Percentiles rank a stretch among this genome's conserved stretches.
Evolutionary conservation across 129 eudicot species (phyloP).

Genomic region (Erigeron canadensis): DNA sequence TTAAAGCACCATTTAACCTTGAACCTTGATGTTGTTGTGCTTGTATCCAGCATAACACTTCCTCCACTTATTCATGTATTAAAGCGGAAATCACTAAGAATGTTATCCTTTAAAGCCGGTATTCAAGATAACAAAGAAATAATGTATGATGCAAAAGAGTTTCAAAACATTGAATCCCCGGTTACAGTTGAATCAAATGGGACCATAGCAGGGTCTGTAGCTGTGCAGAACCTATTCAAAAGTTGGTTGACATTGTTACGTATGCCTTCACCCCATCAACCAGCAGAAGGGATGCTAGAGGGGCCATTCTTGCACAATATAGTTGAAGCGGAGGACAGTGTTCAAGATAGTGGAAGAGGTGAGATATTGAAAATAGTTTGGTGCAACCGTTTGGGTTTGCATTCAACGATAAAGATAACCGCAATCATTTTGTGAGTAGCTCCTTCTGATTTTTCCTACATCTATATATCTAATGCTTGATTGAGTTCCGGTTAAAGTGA

Average conservation of each 20-base stretch:
- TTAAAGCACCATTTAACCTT: no score
- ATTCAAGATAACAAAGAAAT: slow-evolving; percentile 7
- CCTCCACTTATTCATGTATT: neutral
- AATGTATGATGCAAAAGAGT: neutral
- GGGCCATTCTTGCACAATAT: slow-evolving; percentile 9
- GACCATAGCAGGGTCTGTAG: slow-evolving; percentile 13
- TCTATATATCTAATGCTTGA: neutral
- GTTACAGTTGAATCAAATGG: slow-evolving; percentile 7
- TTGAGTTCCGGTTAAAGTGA: neutral
- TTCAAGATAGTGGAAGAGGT: neutral
- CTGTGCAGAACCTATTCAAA: slow-evolving; percentile 11
- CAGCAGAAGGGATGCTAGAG: slow-evolving; percentile 9
- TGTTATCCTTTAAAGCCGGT: slow-evolving; percentile 11
- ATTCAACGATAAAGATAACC: slow-evolving; percentile 9
- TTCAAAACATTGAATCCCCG: neutral
- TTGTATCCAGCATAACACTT: neutral
- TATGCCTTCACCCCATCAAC: slow-evolving; percentile 10
- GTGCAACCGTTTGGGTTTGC: neutral
- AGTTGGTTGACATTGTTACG: slow-evolving; percentile 19
- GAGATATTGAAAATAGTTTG: neutral
- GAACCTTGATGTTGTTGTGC: neutral
- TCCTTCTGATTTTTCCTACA: neutral
- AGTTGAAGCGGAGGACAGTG: neutral
- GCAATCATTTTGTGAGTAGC: slow-evolving; percentile 3
- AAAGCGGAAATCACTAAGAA: neutral